Evolutionary conservation across 108 stramenopile genomes (phyloP), one percentile per base, ranked within the genome.

Genomic region (Licmophora abbreviata): DNA sequence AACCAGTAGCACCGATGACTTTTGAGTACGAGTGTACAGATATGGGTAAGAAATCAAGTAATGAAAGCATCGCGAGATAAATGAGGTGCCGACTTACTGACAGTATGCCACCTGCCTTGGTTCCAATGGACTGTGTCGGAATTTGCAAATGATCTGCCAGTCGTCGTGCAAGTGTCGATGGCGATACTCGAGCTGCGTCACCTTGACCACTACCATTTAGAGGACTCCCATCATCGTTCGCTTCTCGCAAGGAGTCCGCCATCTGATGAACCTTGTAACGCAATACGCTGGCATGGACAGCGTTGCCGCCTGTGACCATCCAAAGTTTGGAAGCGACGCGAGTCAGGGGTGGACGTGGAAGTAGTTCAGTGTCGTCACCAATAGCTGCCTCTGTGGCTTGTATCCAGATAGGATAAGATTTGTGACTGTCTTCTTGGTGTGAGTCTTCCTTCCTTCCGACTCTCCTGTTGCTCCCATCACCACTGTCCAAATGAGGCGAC

Each of bases 81-180:
- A 8, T 9, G 17, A 37, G 12, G 3, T 18, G 47, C 41, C 4
- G 40, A 46, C 42, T 51, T n/a, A n/a, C 18, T 40, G 9, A 58
- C n/a, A 26, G 29, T 41, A 27, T 62, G 35, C 70, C 65, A 24
- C 63, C 62, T 30, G 71, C 43, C 73, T 71, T 71, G 17, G 46
- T 54, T 9, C 65, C 69, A 29, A 66, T 37, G 25, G 50, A 48
- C 65, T 89, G 88, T 10, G 88, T 82, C 35, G 69, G 64, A 21
- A 51, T 24, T 59, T 89, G 88, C 34, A 77, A 56, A n/a, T 69
- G 58, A 63, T 89, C 80, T 11, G 88, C 83, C 40, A 89, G 30
- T 23, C 38, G 50, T 46, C 73, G 54, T 11, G 69, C 83, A 44
- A 89, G 34, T 9, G 56, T 25, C 22, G 54, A 47, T 9, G 58